These are phyloP conservation scores for Berberis thunbergii DNA, from an alignment of 164 flowering plant species.

Conservation along the genomic window DNA sequence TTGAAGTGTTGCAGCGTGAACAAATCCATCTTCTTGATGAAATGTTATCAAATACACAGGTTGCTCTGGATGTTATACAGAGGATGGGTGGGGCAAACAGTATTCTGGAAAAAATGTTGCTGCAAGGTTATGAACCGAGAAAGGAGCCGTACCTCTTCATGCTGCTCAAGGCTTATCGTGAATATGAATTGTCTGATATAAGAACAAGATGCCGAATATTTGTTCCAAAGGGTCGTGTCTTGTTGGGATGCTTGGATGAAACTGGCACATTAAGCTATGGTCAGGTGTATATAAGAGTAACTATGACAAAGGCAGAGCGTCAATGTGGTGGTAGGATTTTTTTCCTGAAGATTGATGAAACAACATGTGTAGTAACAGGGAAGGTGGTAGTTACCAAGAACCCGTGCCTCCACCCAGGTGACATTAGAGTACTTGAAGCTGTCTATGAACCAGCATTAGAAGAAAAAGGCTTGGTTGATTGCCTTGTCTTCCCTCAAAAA, in stretches of 20 bases:
- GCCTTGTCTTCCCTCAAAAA: conserved; percentile 79
- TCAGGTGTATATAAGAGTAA: conserved; percentile 63
- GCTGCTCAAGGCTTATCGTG: conserved; percentile 68
- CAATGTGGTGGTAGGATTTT: conserved; percentile 23
- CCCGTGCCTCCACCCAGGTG: conserved; percentile 98
- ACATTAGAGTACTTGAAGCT: conserved; percentile 85
- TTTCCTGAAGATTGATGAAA: conserved; percentile 54
- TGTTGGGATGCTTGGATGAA: conserved; percentile 92
- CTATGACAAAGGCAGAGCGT: conserved; percentile 51
- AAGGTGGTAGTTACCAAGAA: conserved; percentile 88
- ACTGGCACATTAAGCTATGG: conserved; percentile 67
- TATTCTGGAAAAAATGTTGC: conserved; percentile 53
- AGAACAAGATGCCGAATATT: conserved; percentile 61
- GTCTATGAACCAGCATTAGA: conserved; percentile 45
- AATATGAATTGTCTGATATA: conserved; percentile 54
- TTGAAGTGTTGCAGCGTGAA: conserved; percentile 41
- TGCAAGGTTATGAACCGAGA: conserved; percentile 64
- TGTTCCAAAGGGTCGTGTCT: conserved; percentile 75
- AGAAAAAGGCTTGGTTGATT: conserved; percentile 57
- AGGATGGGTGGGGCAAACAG: conserved; percentile 27
- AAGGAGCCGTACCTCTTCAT: conserved; percentile 74
- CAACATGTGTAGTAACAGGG: conserved; percentile 49
- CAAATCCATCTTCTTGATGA: conserved; percentile 45
- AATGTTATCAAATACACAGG: conserved; percentile 50
- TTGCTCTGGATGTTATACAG: conserved; percentile 56